Base-by-base conservation (phyloP, 2,329 filamentous ascomycete genomes). In the Trichothecium roseum region DNA sequence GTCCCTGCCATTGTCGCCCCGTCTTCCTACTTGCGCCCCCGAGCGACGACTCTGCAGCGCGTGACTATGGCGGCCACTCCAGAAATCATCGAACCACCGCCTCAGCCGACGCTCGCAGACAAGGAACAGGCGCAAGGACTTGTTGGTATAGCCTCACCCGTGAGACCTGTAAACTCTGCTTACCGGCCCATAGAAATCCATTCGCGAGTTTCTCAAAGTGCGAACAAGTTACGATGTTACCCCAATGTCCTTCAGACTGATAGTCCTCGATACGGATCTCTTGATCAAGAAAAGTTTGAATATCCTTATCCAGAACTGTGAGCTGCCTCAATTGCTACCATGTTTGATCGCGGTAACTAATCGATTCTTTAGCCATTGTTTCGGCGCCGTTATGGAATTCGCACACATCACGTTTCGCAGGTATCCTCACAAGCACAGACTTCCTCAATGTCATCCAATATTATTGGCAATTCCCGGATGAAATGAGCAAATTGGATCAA, bases 361-460 rank as follows among this genome's bases (percentile, higher is more conserved):
- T 30, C 26, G 30, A 30, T 28, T n/a, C 18, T 27, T 27, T 18
- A 96, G 89, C 85, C 53, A 98, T 98, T 55, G 91, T 98, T 37
- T 98, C 91, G 20, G 91, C 91, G 35, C 91, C 91, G 34, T 68
- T 98, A 45, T 98, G 91, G 91, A 88, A 98, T 59, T 95, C 89
- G 18, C 81, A 84, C 45, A 84, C 81, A 4, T 94, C 88, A 18
- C 86, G 83, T 26, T 98, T 96, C 59, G 91, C 89, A 28, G 91
- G 91, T 28, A 74, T 98, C 33, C 71, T 98, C 45, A 98, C 91
- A 18, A 91, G 87, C 43, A 94, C 87, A 41, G 91, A 98, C 62
- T 98, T 91, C 58, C 93, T 98, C 63, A 98, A 98, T 53, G 82
- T 98, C 38, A 94, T 98, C 28, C 89, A 96, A 57, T 98, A 98